Conservation (phyloP, 306 rosid species). For the Cucumis cinereus region DNA sequence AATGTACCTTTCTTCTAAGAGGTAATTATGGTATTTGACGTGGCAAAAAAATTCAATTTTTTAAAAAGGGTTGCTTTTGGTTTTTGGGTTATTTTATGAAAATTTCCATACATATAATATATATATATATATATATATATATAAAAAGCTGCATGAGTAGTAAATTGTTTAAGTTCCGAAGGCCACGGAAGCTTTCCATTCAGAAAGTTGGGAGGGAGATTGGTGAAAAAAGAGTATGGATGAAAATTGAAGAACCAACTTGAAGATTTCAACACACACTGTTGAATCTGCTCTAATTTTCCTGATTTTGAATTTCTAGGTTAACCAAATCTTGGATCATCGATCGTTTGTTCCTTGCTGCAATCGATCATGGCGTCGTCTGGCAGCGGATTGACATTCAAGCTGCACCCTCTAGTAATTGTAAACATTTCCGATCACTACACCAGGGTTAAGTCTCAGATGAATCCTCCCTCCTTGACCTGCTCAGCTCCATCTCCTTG, state of each 20-base stretch:
- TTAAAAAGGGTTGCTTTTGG: no score
- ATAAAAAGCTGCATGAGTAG: background rate
- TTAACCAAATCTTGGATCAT: background rate
- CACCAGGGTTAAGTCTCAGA: constrained; percentile 79
- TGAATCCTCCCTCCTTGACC: constrained; percentile 31
- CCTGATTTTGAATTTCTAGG: background rate
- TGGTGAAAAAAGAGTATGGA: background rate
- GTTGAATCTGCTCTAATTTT: background rate
- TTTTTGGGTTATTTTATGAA: no score
- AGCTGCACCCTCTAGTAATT: constrained; percentile 87
- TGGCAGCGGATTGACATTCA: constrained; percentile 94
- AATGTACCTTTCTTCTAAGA: no score
- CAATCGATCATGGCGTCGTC: constrained; percentile 70
- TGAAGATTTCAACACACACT: background rate
- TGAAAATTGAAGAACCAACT: background rate
- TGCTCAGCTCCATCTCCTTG: constrained; percentile 6
- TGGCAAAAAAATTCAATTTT: no score
- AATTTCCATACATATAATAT: no score
- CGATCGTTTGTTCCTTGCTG: background rate
- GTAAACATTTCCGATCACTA: constrained; percentile 91
- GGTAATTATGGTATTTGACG: no score
- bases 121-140: background rate
- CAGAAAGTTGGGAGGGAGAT: background rate
- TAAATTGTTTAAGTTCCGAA: background rate
- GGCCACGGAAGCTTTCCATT: background rate